A percentile compares a stretch with the other conserved stretches of the same genome.
These are phyloP conservation scores for Capsicum pubescens DNA, from an alignment of 257 asterid genomes.

Conservation along the genomic window DNA sequence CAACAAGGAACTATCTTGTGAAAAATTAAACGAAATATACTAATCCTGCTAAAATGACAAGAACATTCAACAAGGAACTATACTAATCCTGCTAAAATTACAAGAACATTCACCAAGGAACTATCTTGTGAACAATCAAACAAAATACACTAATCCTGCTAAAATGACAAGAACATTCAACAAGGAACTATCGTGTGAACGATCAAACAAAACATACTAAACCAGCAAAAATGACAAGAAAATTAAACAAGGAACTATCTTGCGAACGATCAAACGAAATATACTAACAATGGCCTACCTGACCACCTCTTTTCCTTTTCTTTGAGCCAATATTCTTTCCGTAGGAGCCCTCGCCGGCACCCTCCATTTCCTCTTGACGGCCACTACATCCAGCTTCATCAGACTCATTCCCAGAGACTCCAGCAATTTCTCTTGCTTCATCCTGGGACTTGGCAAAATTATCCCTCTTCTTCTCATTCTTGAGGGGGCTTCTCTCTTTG, in stretches of 20 bases:
- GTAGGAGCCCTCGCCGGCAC: constrained; percentile 48
- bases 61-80: not conserved
- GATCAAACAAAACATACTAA: not conserved
- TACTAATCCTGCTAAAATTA: constrained; percentile 45
- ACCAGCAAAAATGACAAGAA: constrained; percentile 44
- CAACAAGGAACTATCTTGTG: not conserved
- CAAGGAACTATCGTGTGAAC: constrained; percentile 8
- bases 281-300: constrained; percentile 48
- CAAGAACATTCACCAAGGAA: constrained; percentile 22
- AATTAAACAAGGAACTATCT: constrained; percentile 14
- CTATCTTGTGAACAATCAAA: not conserved
- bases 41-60: constrained; percentile 48
- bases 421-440: constrained; percentile 56
- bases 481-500: constrained; percentile 51
- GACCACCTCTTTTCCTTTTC: constrained; percentile 78
- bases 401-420: constrained; percentile 56
- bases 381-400: constrained; percentile 78
- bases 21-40: not conserved
- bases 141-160: constrained; percentile 41
- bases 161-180: constrained; percentile 26
- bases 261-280: not conserved
- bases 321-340: constrained; percentile 55
- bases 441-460: constrained; percentile 41
- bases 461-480: constrained; percentile 56
- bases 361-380: constrained; percentile 59